Base-by-base conservation (phyloP, 495 filamentous ascomycete genomes). In the Penicillium lagena region DNA sequence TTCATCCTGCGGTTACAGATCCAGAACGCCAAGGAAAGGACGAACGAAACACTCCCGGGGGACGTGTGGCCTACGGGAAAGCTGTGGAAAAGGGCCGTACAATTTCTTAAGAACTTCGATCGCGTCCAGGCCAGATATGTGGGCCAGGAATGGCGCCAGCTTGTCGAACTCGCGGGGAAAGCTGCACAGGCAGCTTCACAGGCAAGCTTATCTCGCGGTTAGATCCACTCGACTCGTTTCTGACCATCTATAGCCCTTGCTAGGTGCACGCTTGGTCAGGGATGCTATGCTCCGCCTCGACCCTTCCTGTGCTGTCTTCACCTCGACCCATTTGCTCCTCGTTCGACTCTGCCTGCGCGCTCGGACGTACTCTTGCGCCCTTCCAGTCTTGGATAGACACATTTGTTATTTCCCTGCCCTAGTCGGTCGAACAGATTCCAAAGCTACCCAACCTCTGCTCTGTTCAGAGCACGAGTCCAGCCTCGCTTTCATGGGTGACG, bases 261-360 rank as follows among this genome's bases (percentile, higher is more conserved):
- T 80, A 35, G 85, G 81, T 8, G 71, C 87, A 34, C 67, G 70
- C 13, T 65, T 78, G 7, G 68, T 90, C 27, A 65, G 77, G 34
- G 70, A 77, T 41, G 84, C 84, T 13, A 78, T 95, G 43, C 67
- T 90, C 14, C 79, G 77, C 50, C 69, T 95, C 11, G 85, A 93
- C 47, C 80, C 85, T 9, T 75, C 78, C n/a, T 79, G 77, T 36
- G 76, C 76, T 12, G 76, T 83, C 29, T 79, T 94, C 45, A 91
- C 87, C 5, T 76, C 75, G 2, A 71, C 69, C 35, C 89, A 94
- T 49, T 53, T 84, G 22, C 45, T 71, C 6, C 71, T 91, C 28
- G 66, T 77, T 28, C 78, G 70, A 17, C 63, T 86, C 4, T 87
- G 85, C 39, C 60, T 85, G 12, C 65, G 72, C 17, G 60, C 70